A percentile compares a stretch with the other conserved stretches of the same genome.
Evolutionary conservation across 2,329 filamentous ascomycete species (phyloP).

Genomic region (Elsinoe arachidis): DNA sequence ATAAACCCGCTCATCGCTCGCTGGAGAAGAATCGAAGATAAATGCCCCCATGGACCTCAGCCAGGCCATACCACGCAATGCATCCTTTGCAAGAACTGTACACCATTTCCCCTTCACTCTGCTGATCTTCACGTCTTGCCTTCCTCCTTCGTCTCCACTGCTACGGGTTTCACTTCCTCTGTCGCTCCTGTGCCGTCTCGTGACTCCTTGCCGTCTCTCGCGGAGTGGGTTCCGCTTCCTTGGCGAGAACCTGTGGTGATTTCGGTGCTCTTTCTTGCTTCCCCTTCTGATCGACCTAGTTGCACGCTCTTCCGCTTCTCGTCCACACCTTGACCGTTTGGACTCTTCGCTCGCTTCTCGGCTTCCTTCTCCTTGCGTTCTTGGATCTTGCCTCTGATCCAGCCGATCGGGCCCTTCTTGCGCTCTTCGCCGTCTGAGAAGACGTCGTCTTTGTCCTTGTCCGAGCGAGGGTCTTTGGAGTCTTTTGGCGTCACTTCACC

Average conservation of each 20-base stretch:
- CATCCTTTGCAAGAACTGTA: not conserved
- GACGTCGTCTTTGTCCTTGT: constrained; percentile 1
- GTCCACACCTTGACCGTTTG: constrained; percentile 29
- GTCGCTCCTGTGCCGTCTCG: too few species aligned
- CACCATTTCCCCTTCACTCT: not conserved
- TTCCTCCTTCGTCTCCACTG: not conserved
- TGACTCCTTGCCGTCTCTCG: too few species aligned
- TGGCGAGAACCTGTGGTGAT: not conserved
- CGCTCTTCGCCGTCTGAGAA: constrained; percentile 23
- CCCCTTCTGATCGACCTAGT: not conserved
- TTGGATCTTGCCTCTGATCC: constrained; percentile 57
- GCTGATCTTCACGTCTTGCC: not conserved
- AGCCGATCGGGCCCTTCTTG: constrained; percentile 54
- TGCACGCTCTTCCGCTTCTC: constrained; percentile 35
- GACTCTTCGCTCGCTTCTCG: constrained; percentile 36
- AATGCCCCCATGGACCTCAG: not conserved
- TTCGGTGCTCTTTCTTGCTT: constrained; percentile 13
- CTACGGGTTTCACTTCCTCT: too few species aligned
- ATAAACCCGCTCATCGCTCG: not conserved
- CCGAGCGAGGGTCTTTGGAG: not conserved
- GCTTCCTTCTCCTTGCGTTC: constrained; percentile 48
- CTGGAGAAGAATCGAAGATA: not conserved
- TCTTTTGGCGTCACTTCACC: constrained; percentile 10
- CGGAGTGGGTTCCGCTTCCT: too few species aligned
- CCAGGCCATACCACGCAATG: not conserved